Evolutionary conservation across 192 early-diverging fungal species (phyloP), one percentile per base, ranked within the genome.

Genomic region (Podila clonocystis): DNA sequence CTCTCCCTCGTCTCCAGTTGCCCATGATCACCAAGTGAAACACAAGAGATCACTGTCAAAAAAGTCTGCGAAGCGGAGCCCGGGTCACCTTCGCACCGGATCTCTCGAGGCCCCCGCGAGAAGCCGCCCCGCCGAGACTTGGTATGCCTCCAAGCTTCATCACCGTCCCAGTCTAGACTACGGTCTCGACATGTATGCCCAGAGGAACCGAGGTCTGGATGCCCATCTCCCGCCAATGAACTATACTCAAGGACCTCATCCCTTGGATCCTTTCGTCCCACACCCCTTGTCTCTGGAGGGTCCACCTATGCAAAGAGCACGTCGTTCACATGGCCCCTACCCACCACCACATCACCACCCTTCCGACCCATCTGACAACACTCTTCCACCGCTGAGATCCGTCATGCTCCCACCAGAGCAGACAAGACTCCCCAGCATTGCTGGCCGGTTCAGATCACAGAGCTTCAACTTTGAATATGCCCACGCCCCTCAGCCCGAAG

Each of bases 91-190:
- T 24, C 75, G 75, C 30, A 29, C 69, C 17, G 75, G 75, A 19
- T 79, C 75, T 0, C 49, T 79, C 29, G 75, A 68, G 24, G 50
- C 75, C 24, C 50, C 59, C 58, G 38, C 41, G 17, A 24, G 33
- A 17, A 58, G 36, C 7, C 30, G 52, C 3, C 30, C 63, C 0
- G 20, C 45, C 4, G 77, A 80, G 49, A 68, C 77, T 0, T 80
- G 71, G 70, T 80, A 80, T 57, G 71, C 70, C 4, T 80, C 77
- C 57, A 80, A 69, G 28, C 57, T 80, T 41, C 77, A 80, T 61
- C 77, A 80, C 55, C 70, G 77, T 19, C 58, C 77, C 2, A 80
- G 77, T 34, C 70, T 80, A 17, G 77, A 80, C 48, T 80, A 48
- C 60, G 70, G 70, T 34, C 50, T 79, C 26, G 75, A 79, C 9